A percentile compares a stretch with the other conserved stretches of the same genome.
These are phyloP conservation scores for Rhodotorula toruloides DNA, from an alignment of 768 basidiomycete species.

Conservation along the genomic window DNA sequence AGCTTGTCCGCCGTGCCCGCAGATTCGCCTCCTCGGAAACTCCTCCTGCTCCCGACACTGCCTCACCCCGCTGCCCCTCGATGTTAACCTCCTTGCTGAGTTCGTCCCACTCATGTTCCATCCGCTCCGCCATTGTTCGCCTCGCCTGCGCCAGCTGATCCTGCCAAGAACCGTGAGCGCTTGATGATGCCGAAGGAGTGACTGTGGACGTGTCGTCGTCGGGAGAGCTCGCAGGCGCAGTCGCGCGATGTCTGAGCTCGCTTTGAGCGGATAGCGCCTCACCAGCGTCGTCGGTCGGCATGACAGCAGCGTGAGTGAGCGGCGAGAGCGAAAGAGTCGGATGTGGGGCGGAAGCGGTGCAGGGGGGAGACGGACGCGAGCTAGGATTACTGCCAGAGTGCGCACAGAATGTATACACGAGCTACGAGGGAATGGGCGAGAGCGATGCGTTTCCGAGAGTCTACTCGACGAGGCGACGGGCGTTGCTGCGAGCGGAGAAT, in stretches of 20 bases:
- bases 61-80: not conserved
- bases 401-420: too few species aligned
- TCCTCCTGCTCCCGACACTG: conserved; percentile 3
- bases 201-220: not conserved
- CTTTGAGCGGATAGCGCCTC: too few species aligned
- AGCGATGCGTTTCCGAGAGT: too few species aligned
- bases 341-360: too few species aligned
- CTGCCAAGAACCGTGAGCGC: not conserved
- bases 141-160: conserved; percentile 4
- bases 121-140: not conserved
- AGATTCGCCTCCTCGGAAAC: too few species aligned
- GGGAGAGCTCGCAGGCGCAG: too few species aligned
- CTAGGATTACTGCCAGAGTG: too few species aligned
- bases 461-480: conserved; percentile 1
- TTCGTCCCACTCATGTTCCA: not conserved
- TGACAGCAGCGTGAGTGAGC: not conserved
- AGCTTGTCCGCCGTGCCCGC: too few species aligned
- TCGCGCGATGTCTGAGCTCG: too few species aligned
- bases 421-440: not conserved
- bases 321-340: too few species aligned
- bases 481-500: not conserved
- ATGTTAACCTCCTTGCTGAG: not conserved
- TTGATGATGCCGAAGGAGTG: not conserved
- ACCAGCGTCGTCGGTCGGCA: not conserved
- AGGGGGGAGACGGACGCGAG: too few species aligned